Conservation (phyloP, 2,329 filamentous ascomycete species). For the Thelonectria blattea region DNA sequence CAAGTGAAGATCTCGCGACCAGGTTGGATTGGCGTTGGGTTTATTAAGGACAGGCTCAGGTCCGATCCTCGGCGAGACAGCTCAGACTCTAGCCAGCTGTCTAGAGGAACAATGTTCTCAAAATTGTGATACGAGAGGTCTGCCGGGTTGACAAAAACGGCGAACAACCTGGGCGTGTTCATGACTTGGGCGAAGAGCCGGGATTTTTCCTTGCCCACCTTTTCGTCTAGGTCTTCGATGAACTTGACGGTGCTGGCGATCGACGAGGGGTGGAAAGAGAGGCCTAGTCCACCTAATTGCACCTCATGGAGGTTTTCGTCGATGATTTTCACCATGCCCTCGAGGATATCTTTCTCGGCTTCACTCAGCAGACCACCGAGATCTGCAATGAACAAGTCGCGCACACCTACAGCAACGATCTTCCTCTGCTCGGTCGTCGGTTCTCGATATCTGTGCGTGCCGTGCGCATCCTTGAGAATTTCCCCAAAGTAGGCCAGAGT, state of each 20-base stretch:
- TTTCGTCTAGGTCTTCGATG: constrained; percentile 11
- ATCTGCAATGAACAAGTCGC: constrained; percentile 11
- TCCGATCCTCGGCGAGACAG: not conserved
- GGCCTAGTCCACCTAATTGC: not conserved
- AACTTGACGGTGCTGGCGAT: constrained; percentile 2
- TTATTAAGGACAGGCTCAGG: not conserved
- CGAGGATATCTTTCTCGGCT: not conserved
- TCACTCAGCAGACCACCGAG: not conserved
- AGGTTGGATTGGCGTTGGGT: not conserved
- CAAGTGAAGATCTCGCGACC: constrained; percentile 5
- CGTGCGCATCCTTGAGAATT: not conserved
- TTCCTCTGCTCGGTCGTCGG: not conserved
- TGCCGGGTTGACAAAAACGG: constrained; percentile 10
- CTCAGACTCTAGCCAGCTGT: constrained; percentile 1
- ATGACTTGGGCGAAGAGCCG: constrained; percentile 7
- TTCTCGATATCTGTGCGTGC: not conserved
- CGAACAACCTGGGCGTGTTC: constrained; percentile 7
- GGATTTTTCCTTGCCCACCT: not conserved
- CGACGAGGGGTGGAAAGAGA: constrained; percentile 5
- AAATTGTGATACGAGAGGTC: constrained; percentile 18
- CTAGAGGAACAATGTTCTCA: constrained; percentile 14
- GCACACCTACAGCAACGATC: constrained; percentile 6
- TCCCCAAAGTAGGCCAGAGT: not conserved
- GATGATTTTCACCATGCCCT: not conserved
- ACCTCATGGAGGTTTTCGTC: not conserved